Conservation (phyloP, 805 yeast genomes). For the Tetrapisispora phaffii region DNA sequence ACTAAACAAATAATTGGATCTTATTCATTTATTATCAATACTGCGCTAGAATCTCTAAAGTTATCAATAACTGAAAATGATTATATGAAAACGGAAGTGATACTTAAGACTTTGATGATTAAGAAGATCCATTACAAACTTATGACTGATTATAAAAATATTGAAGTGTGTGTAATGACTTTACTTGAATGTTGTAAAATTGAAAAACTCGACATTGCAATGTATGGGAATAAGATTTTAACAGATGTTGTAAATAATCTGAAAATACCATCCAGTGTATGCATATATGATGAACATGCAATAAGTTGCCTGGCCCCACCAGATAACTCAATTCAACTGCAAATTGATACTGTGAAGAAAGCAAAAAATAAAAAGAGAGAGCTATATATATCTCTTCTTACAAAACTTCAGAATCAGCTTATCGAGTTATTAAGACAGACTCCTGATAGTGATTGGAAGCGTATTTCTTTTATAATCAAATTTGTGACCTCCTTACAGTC, state of each 20-base stretch:
- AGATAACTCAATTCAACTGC: slow-evolving; percentile 45
- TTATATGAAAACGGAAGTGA: slow-evolving; percentile 51
- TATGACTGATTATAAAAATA: slow-evolving; percentile 45
- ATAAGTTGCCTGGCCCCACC: slow-evolving; percentile 48
- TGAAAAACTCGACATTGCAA: slow-evolving; percentile 47
- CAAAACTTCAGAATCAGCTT: slow-evolving; percentile 34
- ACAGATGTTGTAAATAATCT: slow-evolving; percentile 33
- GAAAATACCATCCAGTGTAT: slow-evolving; percentile 43
- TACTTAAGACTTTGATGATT: slow-evolving; percentile 46
- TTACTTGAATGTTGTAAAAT: slow-evolving; percentile 46
- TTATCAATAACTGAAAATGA: slow-evolving; percentile 42
- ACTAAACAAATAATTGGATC: slow-evolving; percentile 64
- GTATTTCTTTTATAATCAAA: slow-evolving; percentile 38
- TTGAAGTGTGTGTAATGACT: slow-evolving; percentile 39
- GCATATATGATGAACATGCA: slow-evolving; percentile 38
- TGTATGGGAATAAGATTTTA: slow-evolving; percentile 44
- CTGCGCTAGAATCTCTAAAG: slow-evolving; percentile 36
- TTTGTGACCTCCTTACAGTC: slow-evolving; percentile 45
- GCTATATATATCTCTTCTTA: slow-evolving; percentile 33
- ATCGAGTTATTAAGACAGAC: slow-evolving; percentile 15
- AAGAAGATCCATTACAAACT: slow-evolving; percentile 50
- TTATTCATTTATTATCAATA: slow-evolving; percentile 41
- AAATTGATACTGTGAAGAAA: slow-evolving; percentile 46
- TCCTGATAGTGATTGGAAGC: slow-evolving; percentile 42
- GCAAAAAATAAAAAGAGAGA: slow-evolving; percentile 55